These are phyloP conservation scores for Pichia kudriavzevii DNA, from an alignment of 1,139 yeast genomes.

Conservation along the genomic window DNA sequence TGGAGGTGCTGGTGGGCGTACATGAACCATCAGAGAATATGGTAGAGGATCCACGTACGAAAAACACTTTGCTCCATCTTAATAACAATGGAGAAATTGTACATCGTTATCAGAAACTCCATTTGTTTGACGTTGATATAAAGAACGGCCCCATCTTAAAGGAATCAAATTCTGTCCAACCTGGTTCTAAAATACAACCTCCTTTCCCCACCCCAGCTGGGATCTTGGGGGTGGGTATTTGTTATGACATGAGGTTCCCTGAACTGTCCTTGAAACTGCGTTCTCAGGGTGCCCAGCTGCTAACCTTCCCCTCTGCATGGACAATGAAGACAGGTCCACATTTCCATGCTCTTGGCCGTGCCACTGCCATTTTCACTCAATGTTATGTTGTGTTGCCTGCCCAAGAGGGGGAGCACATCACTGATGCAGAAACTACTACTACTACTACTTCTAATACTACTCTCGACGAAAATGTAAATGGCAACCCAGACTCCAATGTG, in stretches of 20 bases:
- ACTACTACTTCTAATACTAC: no score
- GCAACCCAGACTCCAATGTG: no score
- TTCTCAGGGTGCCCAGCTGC: constrained; percentile 63
- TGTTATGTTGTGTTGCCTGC: constrained; percentile 87
- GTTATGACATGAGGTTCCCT: constrained; percentile 87
- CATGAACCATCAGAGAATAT: constrained; percentile 54
- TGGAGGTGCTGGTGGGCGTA: constrained; percentile 62
- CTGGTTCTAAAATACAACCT: constrained; percentile 48
- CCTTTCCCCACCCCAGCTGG: constrained; percentile 62
- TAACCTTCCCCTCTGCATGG: constrained; percentile 87
- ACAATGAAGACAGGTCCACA: constrained; percentile 91
- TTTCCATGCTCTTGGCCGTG: constrained; percentile 72
- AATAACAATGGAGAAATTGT: constrained; percentile 53
- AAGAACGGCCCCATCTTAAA: constrained; percentile 65
- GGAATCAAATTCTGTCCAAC: constrained; percentile 76
- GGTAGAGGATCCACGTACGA: constrained; percentile 35
- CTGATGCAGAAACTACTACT: no score
- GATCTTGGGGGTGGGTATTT: constrained; percentile 56
- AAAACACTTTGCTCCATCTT: constrained; percentile 69
- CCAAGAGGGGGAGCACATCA: constrained; percentile 80
- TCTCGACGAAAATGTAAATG: constrained; percentile 36
- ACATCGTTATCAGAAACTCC: constrained; percentile 74
- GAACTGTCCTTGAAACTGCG: constrained; percentile 65
- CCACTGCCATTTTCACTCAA: constrained; percentile 86
- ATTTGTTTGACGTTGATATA: constrained; percentile 82